phyloP scores from a whole-genome alignment of 2,329 filamentous ascomycete species.

The Didymella sp. region DNA sequence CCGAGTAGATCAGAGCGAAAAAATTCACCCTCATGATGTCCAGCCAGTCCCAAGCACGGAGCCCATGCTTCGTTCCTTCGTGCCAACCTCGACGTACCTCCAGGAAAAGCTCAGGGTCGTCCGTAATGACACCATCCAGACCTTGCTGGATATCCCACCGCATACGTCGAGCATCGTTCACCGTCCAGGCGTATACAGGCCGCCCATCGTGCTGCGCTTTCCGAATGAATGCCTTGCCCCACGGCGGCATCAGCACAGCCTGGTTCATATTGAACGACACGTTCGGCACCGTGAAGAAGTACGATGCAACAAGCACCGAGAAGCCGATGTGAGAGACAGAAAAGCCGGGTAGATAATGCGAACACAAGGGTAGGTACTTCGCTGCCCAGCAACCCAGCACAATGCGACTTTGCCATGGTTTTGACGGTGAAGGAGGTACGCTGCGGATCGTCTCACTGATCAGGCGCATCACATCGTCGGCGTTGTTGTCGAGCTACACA shows the following conservation, averaged over 20 bases:
- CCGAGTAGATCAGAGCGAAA: conserved; percentile 43
- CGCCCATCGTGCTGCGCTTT: conserved; percentile 64
- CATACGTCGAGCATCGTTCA: conserved; percentile 82
- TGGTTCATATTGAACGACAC: conserved; percentile 82
- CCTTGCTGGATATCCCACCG: conserved; percentile 72
- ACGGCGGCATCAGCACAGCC: conserved; percentile 69
- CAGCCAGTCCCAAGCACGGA: conserved; percentile 40
- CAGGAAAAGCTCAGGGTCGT: conserved; percentile 74
- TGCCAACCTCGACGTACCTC: conserved; percentile 60
- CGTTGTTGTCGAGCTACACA: conserved; percentile 69
- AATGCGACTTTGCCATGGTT: conserved; percentile 75
- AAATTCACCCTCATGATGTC: conserved; percentile 45
- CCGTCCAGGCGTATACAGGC: conserved; percentile 81
- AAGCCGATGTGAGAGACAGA: conserved; percentile 72
- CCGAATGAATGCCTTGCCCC: conserved; percentile 70
- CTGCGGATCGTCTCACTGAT: conserved; percentile 69
- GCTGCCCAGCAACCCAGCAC: conserved; percentile 85
- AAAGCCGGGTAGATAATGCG: conserved; percentile 67
- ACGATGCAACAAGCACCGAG: conserved; percentile 70
- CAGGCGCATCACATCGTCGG: conserved; percentile 72
- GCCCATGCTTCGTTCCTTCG: conserved; percentile 41
- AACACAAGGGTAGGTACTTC: conserved; percentile 71
- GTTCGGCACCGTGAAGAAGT: conserved; percentile 72
- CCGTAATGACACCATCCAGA: conserved; percentile 85
- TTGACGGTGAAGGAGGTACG: conserved; percentile 53